Base-by-base conservation (phyloP, 1,284 basidiomycete genomes). In the Ganoderma leucocontextum region DNA sequence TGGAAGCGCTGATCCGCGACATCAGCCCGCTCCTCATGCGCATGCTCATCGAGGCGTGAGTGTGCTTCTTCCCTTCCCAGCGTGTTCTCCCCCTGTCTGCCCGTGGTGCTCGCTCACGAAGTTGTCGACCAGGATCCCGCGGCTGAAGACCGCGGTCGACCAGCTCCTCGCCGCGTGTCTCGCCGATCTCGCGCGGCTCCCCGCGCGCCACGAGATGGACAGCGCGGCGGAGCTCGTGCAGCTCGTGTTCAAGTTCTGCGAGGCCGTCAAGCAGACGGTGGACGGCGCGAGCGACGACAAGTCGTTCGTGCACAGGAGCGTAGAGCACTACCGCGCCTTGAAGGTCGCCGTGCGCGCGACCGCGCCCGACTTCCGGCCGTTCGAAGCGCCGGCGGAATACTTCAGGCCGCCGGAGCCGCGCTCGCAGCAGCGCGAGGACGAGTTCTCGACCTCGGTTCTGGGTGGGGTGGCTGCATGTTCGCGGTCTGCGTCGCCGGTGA, bases 31-130 rank as follows among this genome's bases (percentile, higher is more conserved):
- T 90, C 5, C 80, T 91, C 22, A 82, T 89, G 22, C 69, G 74
- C 0, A 79, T 87, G 17, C 88, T 91, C 41, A 81, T 85, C 42
- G 76, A 76, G 12, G 84, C 83, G 90, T 91, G 72, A 58, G 88
- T 81, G 29, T n/a, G n/a, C n/a, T n/a, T n/a, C n/a, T n/a, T n/a
- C n/a, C n/a, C n/a, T n/a, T n/a, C n/a, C n/a, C n/a, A n/a, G n/a
- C n/a, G n/a, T 6, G 0, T n/a, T 6, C 36, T 12, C 42, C 1
- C 8, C 25, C 9, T 29, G 12, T 39, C n/a, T 8, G 22, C 1
- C 4, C 10, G 25, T 22, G 2, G 62, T 29, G 12, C 58, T 53
- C 33, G 12, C 58, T 53, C 33, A n/a, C 39, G 36, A 7, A 15
- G 29, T 29, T 39, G 8, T 42, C 8, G 3, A 6, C 38, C 69